Base-by-base conservation (phyloP, 108 stramenopile genomes). In the Thalassiosira profunda region DNA sequence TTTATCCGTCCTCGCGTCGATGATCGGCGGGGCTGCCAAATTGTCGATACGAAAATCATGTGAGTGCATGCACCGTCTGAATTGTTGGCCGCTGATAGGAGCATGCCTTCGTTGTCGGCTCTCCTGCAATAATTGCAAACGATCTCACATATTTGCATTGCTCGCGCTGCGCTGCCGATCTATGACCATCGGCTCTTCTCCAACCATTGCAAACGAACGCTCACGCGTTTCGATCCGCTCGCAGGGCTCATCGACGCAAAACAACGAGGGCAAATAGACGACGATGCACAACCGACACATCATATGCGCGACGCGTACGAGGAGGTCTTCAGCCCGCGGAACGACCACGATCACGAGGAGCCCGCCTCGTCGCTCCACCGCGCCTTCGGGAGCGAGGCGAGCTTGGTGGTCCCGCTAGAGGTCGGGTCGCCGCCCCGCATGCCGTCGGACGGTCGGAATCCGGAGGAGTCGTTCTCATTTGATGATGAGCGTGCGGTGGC, bases 1-100 rank as follows among this genome's bases (percentile, higher is more conserved):
- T 12, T 75, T 86, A 29, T 90, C 89, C 20, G 64, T 94, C 3
- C 11, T 88, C 29, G 90, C 90, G 18, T 90, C 90, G 24, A 63
- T 91, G 9, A 84, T 94, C 36, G 90, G 90, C 20, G 90, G 73
- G 15, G 88, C 87, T 4, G 86, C 86, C 29, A 94, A 94, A 41
- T 60, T 94, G 17, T 81, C 88, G 17, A 91, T 94, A 55, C 86
- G 93, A 35, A 90, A 90, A 62, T 87, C 84, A 23, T 94, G 86
- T 58, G 37, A 58, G 58, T 58, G 33, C 10, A 15, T 24, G 52
- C 31, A 2, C 4, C 18, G 2, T 21, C 18, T 21, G 4, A 28
- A 7, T 33, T 29, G 33, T 53, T 53, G 23, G 52, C 52, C 23
- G 17, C n/a, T n/a, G n/a, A n/a, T n/a, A n/a, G n/a, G n/a, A n/a